Evolutionary conservation across 2,329 filamentous ascomycete genomes (phyloP).

Genomic region (Tolypocladium ovalisporum): DNA sequence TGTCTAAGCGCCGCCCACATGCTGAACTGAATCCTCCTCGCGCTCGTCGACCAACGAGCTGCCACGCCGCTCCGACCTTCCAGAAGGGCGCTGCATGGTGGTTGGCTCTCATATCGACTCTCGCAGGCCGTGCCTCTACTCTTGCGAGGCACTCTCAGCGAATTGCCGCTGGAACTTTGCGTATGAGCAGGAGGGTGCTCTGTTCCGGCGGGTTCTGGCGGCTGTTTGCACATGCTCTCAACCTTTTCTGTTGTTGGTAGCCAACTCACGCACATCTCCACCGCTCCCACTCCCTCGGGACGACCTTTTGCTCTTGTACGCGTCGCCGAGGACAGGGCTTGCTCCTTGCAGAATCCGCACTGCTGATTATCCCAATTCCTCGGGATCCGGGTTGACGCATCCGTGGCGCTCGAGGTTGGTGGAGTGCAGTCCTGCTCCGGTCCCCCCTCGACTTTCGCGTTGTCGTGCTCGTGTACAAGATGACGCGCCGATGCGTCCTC

Average conservation of each 20-base stretch:
- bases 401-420: background rate
- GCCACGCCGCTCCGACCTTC: conserved; percentile 2
- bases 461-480: background rate
- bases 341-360: background rate
- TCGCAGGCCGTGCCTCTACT: background rate
- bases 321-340: background rate
- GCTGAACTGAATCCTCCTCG: conserved; percentile 4
- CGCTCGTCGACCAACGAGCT: conserved; percentile 6
- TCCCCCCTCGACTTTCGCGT: background rate
- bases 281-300: background rate
- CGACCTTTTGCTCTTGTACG: background rate
- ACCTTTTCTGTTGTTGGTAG: background rate
- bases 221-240: background rate
- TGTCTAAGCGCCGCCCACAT: conserved; percentile 9
- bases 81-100: background rate
- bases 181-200: background rate
- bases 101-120: background rate
- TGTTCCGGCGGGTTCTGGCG: background rate
- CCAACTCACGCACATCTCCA: background rate
- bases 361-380: background rate
- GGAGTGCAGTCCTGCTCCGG: background rate
- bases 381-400: background rate
- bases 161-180: background rate
- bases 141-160: background rate
- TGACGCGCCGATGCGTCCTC: background rate